A percentile compares a stretch with the other conserved stretches of the same genome.
Conservation (phyloP, 768 basidiomycete genomes). For the Suillus occidentalis region DNA sequence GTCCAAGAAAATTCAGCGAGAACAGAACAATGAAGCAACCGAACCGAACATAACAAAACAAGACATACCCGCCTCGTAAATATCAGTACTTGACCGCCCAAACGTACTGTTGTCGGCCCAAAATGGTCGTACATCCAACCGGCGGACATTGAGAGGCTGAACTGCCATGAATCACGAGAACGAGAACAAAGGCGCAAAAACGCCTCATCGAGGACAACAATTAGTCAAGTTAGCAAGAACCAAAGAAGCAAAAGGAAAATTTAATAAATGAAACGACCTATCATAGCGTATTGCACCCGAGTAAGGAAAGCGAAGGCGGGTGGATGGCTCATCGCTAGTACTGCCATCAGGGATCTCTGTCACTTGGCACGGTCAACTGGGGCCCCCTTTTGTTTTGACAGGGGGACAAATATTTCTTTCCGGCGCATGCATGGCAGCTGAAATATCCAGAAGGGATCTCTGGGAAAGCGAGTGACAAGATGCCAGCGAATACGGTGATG, state of each 20-base stretch:
- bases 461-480: slow-evolving; percentile 5
- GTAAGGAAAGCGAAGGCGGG: slow-evolving; percentile 3
- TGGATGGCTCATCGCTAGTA: not conserved
- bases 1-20: not conserved
- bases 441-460: slow-evolving; percentile 1
- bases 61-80: not conserved
- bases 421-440: not conserved
- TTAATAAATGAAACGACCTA: not conserved
- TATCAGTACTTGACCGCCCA: not conserved
- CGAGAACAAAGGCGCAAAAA: slow-evolving; percentile 3
- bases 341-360: not conserved
- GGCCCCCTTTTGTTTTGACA: not conserved
- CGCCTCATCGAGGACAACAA: slow-evolving; percentile 3
- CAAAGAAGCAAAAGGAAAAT: not conserved
- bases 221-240: slow-evolving; percentile 2
- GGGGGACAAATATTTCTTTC: not conserved
- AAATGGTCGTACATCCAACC: not conserved
- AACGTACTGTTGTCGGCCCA: not conserved
- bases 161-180: not conserved
- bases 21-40: not conserved
- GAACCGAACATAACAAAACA: not conserved
- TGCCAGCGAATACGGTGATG: slow-evolving; percentile 1
- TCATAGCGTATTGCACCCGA: not conserved
- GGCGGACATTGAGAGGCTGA: slow-evolving; percentile 1
- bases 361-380: not conserved